Conservation (phyloP, 768 basidiomycete species). For the Amanita exitialis region DNA sequence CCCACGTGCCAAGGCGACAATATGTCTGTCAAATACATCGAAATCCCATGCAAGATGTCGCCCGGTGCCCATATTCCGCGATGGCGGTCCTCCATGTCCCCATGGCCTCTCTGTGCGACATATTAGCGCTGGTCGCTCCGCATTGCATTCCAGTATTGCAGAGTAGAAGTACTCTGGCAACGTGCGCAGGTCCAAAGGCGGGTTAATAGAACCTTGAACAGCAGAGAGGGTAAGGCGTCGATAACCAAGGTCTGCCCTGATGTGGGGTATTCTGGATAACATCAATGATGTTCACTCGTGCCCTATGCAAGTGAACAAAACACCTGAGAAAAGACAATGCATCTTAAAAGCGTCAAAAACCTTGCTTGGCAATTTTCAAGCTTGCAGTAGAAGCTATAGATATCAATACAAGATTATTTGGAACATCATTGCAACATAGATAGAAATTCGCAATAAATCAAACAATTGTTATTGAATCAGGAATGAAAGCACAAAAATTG, state of each 20-base stretch:
- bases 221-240: conserved; percentile 32
- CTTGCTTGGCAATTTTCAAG: no score
- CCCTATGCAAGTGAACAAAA: no score
- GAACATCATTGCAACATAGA: no score
- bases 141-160: conserved; percentile 41
- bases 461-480: no score
- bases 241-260: background rate
- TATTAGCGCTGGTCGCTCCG: conserved; percentile 50
- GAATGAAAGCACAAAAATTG: no score
- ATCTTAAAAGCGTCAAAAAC: no score
- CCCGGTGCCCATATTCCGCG: conserved; percentile 35
- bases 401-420: no score
- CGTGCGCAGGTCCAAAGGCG: conserved; percentile 46
- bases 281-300: no score
- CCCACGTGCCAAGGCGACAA: conserved; percentile 60
- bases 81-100: conserved; percentile 51
- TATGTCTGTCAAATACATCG: conserved; percentile 55
- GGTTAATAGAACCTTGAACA: conserved; percentile 46
- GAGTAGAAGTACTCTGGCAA: conserved; percentile 52
- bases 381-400: no score
- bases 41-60: conserved; percentile 67
- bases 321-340: no score
- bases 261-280: background rate
- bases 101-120: conserved; percentile 48
- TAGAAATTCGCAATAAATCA: no score